Percentiles rank a stretch among this genome's conserved stretches.
phyloP scores from a whole-genome alignment of 495 filamentous ascomycete species.

The Penicillium paxilli region DNA sequence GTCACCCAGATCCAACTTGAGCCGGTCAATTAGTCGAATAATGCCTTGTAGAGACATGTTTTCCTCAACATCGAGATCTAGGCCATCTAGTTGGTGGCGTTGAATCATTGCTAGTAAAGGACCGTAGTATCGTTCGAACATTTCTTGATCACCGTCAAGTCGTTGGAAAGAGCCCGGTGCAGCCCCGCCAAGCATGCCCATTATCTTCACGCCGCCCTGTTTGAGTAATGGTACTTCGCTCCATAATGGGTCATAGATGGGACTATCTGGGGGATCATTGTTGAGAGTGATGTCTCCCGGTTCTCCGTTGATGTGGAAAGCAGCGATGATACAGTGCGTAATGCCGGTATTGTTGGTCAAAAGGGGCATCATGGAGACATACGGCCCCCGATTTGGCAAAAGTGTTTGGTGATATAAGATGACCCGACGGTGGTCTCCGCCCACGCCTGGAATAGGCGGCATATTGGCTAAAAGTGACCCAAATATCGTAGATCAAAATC shows the following conservation, averaged over 20 bases:
- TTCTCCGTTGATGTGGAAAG: conserved; percentile 73
- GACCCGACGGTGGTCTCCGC: conserved; percentile 42
- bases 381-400: conserved; percentile 49
- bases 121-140: conserved; percentile 67
- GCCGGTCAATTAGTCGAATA: conserved; percentile 66
- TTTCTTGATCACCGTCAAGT: conserved; percentile 55
- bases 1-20: conserved; percentile 69
- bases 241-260: conserved; percentile 63
- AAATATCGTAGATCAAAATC: neutral
- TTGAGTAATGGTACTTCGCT: conserved; percentile 67
- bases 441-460: conserved; percentile 33
- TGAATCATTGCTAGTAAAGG: conserved; percentile 62
- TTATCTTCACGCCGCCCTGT: conserved; percentile 63
- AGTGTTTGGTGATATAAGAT: conserved; percentile 77
- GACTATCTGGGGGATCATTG: conserved; percentile 62
- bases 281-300: conserved; percentile 67
- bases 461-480: conserved; percentile 9
- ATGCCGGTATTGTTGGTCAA: conserved; percentile 57
- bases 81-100: conserved; percentile 59
- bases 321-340: conserved; percentile 77
- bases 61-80: conserved; percentile 88
- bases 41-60: conserved; percentile 69
- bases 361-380: conserved; percentile 71
- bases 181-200: conserved; percentile 84
- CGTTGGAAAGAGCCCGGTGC: conserved; percentile 67